phyloP scores from a whole-genome alignment of 495 filamentous ascomycete species.

The Penicillium diatomitis region DNA sequence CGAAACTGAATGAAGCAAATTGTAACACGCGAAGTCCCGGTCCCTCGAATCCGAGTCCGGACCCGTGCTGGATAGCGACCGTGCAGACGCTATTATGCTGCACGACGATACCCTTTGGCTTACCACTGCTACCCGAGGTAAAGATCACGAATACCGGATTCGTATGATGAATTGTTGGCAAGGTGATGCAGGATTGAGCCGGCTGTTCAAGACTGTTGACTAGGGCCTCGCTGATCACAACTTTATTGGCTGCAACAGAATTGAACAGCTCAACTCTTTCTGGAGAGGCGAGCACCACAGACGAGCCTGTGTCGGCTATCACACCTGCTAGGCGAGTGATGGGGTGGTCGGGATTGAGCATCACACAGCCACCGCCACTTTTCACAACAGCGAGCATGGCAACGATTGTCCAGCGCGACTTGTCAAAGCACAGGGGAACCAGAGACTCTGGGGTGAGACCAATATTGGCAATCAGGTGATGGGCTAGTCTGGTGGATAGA shows the following conservation, averaged over 20 bases:
- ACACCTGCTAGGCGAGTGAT: not conserved
- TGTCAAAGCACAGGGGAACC: conserved; percentile 40
- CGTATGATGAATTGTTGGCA: not conserved
- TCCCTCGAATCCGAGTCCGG: not conserved
- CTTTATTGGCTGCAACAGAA: not conserved
- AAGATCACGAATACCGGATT: conserved; percentile 18
- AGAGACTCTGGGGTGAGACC: not conserved
- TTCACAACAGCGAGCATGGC: conserved; percentile 34
- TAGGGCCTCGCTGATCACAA: not conserved
- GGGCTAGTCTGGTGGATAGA: conserved; percentile 16
- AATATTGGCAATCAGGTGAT: conserved; percentile 11
- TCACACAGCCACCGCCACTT: conserved; percentile 20
- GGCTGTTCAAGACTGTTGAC: not conserved
- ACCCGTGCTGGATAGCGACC: not conserved
- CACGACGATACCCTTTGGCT: conserved; percentile 29
- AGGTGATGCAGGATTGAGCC: not conserved
- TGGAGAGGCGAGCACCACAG: not conserved
- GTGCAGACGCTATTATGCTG: conserved; percentile 17
- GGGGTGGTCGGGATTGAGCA: conserved; percentile 1
- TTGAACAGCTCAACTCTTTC: not conserved
- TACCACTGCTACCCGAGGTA: conserved; percentile 29
- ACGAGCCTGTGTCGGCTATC: not conserved
- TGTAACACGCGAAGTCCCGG: not conserved
- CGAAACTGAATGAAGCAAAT: not conserved
- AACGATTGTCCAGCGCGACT: conserved; percentile 33